A percentile compares a stretch with the other conserved stretches of the same genome.
phyloP scores from a whole-genome alignment of 352 stramenopile genomes.

The Phytophthora meadii region DNA sequence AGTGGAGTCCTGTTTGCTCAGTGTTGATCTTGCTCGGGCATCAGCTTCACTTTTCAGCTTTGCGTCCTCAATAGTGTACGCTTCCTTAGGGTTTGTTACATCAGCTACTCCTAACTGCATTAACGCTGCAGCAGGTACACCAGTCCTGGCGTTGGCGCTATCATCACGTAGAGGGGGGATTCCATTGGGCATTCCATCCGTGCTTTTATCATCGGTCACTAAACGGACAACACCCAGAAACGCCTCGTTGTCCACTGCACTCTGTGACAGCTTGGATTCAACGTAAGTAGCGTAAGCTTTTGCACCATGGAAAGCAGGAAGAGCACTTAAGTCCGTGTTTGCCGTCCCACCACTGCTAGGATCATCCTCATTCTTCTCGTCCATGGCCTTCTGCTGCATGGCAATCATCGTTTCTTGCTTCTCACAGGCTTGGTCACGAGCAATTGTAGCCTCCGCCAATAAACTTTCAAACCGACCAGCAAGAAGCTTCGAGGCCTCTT shows the following conservation, averaged over 20 bases:
- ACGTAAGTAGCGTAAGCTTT: slow-evolving; percentile 80
- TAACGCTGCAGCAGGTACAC: slow-evolving; percentile 23
- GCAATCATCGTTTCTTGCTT: slow-evolving; percentile 59
- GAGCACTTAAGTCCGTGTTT: slow-evolving; percentile 57
- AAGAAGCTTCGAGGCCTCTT: slow-evolving; percentile 46
- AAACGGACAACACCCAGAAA: slow-evolving; percentile 63
- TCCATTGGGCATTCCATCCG: slow-evolving; percentile 35
- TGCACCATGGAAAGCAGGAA: slow-evolving; percentile 75
- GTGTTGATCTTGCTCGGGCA: slow-evolving; percentile 51
- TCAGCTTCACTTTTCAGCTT: slow-evolving; percentile 93
- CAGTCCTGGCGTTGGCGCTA: slow-evolving; percentile 12
- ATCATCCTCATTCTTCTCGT: slow-evolving; percentile 56
- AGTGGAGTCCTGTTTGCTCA: slow-evolving; percentile 90
- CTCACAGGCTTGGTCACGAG: slow-evolving; percentile 60
- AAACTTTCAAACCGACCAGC: slow-evolving; percentile 45
- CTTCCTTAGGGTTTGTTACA: slow-evolving; percentile 67
- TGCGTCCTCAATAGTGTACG: slow-evolving; percentile 94
- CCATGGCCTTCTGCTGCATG: slow-evolving; percentile 53
- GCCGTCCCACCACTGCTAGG: slow-evolving; percentile 37
- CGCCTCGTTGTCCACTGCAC: slow-evolving; percentile 53
- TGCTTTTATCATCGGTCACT: slow-evolving; percentile 45
- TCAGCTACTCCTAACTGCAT: slow-evolving; percentile 67
- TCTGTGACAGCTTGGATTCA: slow-evolving; percentile 44
- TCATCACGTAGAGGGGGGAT: slow-evolving; percentile 12
- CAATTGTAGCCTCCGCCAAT: slow-evolving; percentile 54